Conservation (phyloP, 805 yeast genomes). For the Hanseniaspora valbyensis region DNA sequence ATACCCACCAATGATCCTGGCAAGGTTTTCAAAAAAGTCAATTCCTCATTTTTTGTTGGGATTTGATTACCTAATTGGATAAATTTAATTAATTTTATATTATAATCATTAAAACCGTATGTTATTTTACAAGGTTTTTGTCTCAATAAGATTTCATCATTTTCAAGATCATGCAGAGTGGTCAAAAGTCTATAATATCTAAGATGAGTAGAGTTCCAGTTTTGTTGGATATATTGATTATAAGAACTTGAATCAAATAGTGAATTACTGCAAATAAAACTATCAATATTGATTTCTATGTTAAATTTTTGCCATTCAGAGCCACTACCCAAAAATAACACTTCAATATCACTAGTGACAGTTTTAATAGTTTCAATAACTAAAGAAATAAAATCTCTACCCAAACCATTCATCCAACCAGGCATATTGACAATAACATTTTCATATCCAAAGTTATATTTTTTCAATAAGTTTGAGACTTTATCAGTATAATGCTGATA, state of each 20-base stretch:
- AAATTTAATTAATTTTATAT: constrained; percentile 1
- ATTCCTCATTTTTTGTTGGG: constrained; percentile 1
- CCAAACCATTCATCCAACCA: constrained; percentile 87
- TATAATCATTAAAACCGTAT: constrained; percentile 29
- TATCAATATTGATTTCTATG: not conserved
- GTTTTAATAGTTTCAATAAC: constrained; percentile 22
- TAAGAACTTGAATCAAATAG: not conserved
- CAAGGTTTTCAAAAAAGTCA: constrained; percentile 19
- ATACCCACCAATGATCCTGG: constrained; percentile 31
- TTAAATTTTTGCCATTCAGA: not conserved
- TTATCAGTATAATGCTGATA: not conserved
- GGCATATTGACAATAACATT: constrained; percentile 53
- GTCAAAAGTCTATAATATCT: constrained; percentile 41
- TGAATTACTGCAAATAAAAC: not conserved
- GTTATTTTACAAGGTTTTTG: constrained; percentile 34
- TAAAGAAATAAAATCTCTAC: constrained; percentile 48
- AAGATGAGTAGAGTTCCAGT: constrained; percentile 42
- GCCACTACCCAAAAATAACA: not conserved
- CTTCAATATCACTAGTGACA: not conserved
- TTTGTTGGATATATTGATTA: constrained; percentile 18
- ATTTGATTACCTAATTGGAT: not conserved
- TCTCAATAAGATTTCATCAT: not conserved
- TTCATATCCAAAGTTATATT: constrained; percentile 32
- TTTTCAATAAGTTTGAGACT: constrained; percentile 28
- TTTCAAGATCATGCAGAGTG: constrained; percentile 39